These are phyloP conservation scores for Crithidia sp. DNA, from an alignment of 208 protist species.

Conservation along the genomic window DNA sequence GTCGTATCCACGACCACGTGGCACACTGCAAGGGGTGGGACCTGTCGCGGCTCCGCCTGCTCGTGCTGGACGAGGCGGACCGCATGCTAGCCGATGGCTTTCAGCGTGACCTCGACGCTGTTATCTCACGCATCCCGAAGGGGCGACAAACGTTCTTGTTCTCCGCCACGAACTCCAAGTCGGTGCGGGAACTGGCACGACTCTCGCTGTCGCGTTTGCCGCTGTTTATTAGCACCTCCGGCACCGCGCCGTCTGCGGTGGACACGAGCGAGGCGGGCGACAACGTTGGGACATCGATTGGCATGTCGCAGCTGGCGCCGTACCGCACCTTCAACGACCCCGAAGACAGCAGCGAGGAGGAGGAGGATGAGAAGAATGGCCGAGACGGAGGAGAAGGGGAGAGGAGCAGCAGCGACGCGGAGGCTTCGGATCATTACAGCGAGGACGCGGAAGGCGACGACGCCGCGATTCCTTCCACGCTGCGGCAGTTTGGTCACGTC, in stretches of 20 bases:
- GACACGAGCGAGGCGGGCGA: slow-evolving; percentile 24
- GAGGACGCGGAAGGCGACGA: slow-evolving; percentile 36
- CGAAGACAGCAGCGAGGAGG: slow-evolving; percentile 7
- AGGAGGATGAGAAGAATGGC: slow-evolving; percentile 15
- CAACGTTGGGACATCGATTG: neutral
- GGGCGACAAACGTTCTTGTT: slow-evolving; percentile 98
- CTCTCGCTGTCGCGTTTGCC: slow-evolving; percentile 94
- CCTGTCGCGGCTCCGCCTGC: slow-evolving; percentile 94
- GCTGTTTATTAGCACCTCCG: slow-evolving; percentile 86
- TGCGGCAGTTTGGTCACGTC: slow-evolving; percentile 85
- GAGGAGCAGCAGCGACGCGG: slow-evolving; percentile 5
- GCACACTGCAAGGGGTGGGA: slow-evolving; percentile 73
- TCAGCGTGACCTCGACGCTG: slow-evolving; percentile 96
- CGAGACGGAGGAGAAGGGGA: slow-evolving; percentile 13
- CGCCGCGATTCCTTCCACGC: slow-evolving; percentile 75
- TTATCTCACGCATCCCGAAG: slow-evolving; percentile 87
- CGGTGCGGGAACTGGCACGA: slow-evolving; percentile 87
- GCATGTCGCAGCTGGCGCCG: slow-evolving; percentile 35
- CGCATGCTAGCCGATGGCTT: slow-evolving; percentile 99
- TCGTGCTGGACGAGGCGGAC: slow-evolving; percentile 99
- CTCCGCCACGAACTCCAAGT: slow-evolving; percentile 96
- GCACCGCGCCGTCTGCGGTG: slow-evolving; percentile 51
- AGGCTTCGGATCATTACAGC: slow-evolving; percentile 6
- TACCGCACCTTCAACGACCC: slow-evolving; percentile 52
- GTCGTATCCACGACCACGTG: slow-evolving; percentile 90